These are phyloP conservation scores for Azolla pinnata DNA, from an alignment of 75 land plant species.

Conservation along the genomic window DNA sequence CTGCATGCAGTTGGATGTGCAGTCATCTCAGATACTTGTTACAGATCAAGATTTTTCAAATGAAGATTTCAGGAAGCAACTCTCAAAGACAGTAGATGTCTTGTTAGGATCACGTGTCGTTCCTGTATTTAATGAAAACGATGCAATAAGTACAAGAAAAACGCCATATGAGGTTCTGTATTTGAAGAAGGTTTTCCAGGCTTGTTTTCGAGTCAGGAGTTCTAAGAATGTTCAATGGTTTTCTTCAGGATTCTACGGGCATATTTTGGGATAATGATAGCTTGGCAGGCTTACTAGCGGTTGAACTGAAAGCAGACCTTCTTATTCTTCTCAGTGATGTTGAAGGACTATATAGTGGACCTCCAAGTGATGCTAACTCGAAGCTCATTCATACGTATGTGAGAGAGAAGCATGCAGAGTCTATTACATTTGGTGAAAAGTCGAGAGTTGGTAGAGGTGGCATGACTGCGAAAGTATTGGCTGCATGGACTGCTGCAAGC, in stretches of 20 bases:
- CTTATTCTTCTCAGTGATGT: conserved; percentile 8
- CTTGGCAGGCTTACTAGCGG: conserved; percentile 5
- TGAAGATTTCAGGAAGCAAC: background rate
- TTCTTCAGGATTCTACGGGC: background rate
- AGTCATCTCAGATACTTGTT: background rate
- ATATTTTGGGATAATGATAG: conserved; percentile 10
- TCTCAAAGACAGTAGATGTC: background rate
- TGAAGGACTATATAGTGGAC: conserved; percentile 5
- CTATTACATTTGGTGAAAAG: background rate
- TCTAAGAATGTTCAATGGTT: background rate
- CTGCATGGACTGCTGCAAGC: background rate
- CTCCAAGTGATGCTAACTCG: background rate
- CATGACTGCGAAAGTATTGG: background rate
- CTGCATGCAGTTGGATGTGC: conserved; percentile 7
- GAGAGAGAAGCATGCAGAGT: background rate
- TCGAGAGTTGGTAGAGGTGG: background rate
- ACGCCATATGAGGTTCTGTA: background rate
- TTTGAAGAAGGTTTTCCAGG: background rate
- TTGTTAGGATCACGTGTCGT: background rate
- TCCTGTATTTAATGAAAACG: conserved; percentile 4
- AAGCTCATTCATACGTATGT: conserved; percentile 1
- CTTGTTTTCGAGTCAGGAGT: background rate
- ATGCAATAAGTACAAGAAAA: conserved; percentile 5
- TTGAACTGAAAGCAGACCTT: conserved; percentile 8
- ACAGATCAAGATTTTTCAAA: background rate